These are phyloP conservation scores for Calophaca sinica DNA, from an alignment of 306 rosid genomes.

Conservation along the genomic window DNA sequence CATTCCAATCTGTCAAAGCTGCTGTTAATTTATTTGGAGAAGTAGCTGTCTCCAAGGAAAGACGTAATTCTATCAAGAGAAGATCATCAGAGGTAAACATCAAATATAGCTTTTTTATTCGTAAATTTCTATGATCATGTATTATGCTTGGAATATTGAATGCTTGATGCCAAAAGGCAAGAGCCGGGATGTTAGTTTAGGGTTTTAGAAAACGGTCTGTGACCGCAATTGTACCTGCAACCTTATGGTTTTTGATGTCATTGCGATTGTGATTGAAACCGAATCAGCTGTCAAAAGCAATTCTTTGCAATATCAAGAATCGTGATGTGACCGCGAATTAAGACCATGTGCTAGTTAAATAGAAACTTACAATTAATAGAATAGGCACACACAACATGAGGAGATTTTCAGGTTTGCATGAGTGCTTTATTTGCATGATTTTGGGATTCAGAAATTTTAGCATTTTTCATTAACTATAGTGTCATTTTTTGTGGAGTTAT, in stretches of 20 bases:
- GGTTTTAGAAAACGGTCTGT: too few species aligned
- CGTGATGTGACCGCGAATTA: too few species aligned
- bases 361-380: not conserved
- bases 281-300: too few species aligned
- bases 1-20: constrained; percentile 97
- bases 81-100: constrained; percentile 67
- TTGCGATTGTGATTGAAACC: too few species aligned
- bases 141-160: too few species aligned
- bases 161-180: too few species aligned
- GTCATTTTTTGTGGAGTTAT: constrained; percentile 11
- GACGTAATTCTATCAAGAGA: constrained; percentile 50
- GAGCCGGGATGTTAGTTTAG: too few species aligned
- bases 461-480: not conserved
- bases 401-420: constrained; percentile 26
- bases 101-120: not conserved
- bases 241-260: too few species aligned
- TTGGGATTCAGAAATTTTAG: constrained; percentile 10
- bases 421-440: constrained; percentile 12
- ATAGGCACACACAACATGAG: not conserved
- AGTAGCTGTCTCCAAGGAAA: constrained; percentile 65
- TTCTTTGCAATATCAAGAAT: too few species aligned
- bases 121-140: not conserved
- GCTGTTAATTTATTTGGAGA: constrained; percentile 89
- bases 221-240: too few species aligned
- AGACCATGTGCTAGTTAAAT: too few species aligned